A percentile compares a stretch with the other conserved stretches of the same genome.
phyloP scores from a whole-genome alignment of 83 land plant genomes.

The Isoetes engelmannii region DNA sequence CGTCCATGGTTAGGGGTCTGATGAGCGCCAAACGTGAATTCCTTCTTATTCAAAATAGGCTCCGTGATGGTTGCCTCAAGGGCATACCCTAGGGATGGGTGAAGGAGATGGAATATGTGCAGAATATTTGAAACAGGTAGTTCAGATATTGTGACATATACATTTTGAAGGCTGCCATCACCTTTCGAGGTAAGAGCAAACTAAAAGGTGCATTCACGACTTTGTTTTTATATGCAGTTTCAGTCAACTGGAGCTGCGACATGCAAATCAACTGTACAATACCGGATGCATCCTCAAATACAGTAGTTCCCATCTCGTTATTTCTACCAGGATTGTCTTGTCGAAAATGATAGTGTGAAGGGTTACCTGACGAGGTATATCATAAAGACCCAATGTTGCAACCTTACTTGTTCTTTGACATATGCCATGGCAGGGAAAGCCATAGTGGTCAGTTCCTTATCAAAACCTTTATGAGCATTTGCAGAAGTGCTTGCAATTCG shows the following conservation, averaged over 20 bases:
- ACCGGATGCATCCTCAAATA: slow-evolving; percentile 97
- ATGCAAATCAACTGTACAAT: slow-evolving; percentile 87
- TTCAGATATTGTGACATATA: too few relatives aligned
- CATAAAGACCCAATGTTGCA: slow-evolving; percentile 66
- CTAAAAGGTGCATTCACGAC: too few relatives aligned
- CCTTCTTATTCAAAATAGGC: too few relatives aligned
- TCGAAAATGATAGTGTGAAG: slow-evolving; percentile 85
- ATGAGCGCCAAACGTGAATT: too few relatives aligned
- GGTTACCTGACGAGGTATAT: slow-evolving; percentile 72
- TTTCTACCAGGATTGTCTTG: slow-evolving; percentile 87
- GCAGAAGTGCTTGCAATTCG: too few relatives aligned
- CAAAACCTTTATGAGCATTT: slow-evolving; percentile 91
- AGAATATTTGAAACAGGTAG: too few relatives aligned
- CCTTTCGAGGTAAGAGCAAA: too few relatives aligned
- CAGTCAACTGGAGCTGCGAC: slow-evolving; percentile 97
- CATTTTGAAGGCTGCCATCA: too few relatives aligned
- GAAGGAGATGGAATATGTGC: too few relatives aligned
- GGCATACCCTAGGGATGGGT: too few relatives aligned
- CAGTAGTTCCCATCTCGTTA: slow-evolving; percentile 93
- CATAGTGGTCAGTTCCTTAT: slow-evolving; percentile 93
- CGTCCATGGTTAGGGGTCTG: neutral
- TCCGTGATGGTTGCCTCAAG: too few relatives aligned
- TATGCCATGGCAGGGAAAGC: slow-evolving; percentile 88
- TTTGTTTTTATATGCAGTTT: slow-evolving; percentile 91
- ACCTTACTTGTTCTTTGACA: slow-evolving; percentile 88